A percentile compares a stretch with the other conserved stretches of the same genome.
phyloP scores from a whole-genome alignment of 352 stramenopile genomes.

The Phytophthora kernoviae region DNA sequence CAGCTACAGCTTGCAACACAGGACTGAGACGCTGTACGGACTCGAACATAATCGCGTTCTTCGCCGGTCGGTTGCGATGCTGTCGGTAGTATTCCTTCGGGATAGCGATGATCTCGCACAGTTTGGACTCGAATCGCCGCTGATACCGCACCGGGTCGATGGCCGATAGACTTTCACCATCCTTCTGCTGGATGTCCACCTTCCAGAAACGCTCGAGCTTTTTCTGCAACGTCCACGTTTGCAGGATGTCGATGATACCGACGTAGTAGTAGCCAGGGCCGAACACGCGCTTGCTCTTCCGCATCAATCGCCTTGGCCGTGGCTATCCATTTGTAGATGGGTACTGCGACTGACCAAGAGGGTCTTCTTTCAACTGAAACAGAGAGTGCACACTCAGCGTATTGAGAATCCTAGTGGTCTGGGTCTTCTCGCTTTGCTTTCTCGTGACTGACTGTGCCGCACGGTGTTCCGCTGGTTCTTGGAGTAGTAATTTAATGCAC shows the following conservation, averaged over 20 bases:
- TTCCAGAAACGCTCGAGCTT: slow-evolving; percentile 85
- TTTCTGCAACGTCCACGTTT: slow-evolving; percentile 89
- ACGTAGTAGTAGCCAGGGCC: slow-evolving; percentile 90
- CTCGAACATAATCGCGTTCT: slow-evolving; percentile 26
- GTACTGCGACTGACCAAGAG: slow-evolving; percentile 27
- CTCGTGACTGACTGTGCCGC: too few relatives aligned
- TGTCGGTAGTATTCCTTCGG: slow-evolving; percentile 57
- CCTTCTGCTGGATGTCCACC: slow-evolving; percentile 69
- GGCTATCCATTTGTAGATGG: slow-evolving; percentile 18
- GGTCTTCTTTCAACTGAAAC: slow-evolving; percentile 20
- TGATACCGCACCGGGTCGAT: slow-evolving; percentile 83
- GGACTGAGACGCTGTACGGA: slow-evolving; percentile 43
- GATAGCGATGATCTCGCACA: slow-evolving; percentile 81
- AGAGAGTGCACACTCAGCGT: slow-evolving; percentile 43
- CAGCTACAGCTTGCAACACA: slow-evolving; percentile 34
- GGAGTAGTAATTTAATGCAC: too few relatives aligned
- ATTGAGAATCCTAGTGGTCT: too few relatives aligned
- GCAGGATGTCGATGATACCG: slow-evolving; percentile 91
- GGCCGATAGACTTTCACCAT: slow-evolving; percentile 79
- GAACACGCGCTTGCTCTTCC: slow-evolving; percentile 79
- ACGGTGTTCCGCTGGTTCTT: too few relatives aligned
- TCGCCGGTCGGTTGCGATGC: slow-evolving; percentile 13
- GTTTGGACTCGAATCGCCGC: slow-evolving; percentile 80
- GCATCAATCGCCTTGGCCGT: slow-evolving; percentile 52
- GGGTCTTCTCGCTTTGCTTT: too few relatives aligned